phyloP scores from a whole-genome alignment of 164 flowering plant species.

The Cinnamomum chago region DNA sequence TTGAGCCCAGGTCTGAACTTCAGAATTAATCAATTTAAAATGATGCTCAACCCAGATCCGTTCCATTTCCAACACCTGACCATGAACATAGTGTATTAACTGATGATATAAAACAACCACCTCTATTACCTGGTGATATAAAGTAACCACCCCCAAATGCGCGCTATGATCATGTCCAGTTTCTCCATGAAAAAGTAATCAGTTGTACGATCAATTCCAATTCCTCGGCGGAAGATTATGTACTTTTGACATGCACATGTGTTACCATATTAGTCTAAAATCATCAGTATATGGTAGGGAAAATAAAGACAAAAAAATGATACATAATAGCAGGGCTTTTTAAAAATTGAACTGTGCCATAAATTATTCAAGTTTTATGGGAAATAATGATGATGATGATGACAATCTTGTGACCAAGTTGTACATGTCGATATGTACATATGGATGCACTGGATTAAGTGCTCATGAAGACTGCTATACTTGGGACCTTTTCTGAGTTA shows the following conservation, averaged over 20 bases:
- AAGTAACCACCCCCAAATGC: constrained; percentile 67
- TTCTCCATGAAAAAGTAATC: constrained; percentile 95
- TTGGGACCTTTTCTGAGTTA: no score
- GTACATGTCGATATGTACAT: neutral
- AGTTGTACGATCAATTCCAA: constrained; percentile 84
- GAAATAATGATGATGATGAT: neutral
- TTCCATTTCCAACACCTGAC: neutral
- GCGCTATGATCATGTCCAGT: constrained; percentile 81
- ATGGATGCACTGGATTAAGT: neutral
- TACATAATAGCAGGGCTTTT: neutral
- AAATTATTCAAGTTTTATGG: neutral
- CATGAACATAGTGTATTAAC: constrained; percentile 33
- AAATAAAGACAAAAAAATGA: neutral
- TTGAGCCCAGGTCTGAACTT: neutral
- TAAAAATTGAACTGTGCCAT: no score
- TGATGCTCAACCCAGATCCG: neutral
- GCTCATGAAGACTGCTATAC: neutral
- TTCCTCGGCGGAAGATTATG: constrained; percentile 83
- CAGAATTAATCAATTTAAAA: no score
- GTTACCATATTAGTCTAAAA: constrained; percentile 8
- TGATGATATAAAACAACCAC: constrained; percentile 52
- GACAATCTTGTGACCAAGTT: neutral
- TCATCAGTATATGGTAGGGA: neutral
- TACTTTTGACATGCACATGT: constrained; percentile 50
- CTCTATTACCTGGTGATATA: constrained; percentile 55